Evolutionary conservation across 352 stramenopile species (phyloP).

Genomic region (Plasmopara muralis): DNA sequence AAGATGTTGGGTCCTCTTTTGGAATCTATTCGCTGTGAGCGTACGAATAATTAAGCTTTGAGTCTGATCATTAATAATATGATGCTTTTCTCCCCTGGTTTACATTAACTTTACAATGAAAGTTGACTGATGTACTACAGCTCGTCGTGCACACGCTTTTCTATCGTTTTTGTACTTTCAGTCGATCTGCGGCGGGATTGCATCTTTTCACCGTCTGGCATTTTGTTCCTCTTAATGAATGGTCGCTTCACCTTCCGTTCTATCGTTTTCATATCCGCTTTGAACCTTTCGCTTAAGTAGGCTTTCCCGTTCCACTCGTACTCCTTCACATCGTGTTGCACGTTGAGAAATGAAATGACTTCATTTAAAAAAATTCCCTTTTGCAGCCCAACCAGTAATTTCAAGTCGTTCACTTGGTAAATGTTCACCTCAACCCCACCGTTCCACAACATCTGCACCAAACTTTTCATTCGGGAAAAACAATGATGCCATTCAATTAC

Average conservation of each 20-base stretch:
- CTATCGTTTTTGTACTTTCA: neutral
- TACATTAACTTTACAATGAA: neutral
- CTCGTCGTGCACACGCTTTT: conserved; percentile 18
- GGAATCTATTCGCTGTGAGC: conserved; percentile 61
- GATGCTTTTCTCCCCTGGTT: neutral
- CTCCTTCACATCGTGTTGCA: conserved; percentile 43
- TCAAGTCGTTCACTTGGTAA: conserved; percentile 52
- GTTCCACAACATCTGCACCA: conserved; percentile 60
- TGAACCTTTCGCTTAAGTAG: conserved; percentile 17
- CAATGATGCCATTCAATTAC: neutral
- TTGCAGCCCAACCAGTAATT: conserved; percentile 59
- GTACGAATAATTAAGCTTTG: conserved; percentile 23
- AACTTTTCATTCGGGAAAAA: neutral
- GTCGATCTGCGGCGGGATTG: neutral
- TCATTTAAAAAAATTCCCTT: conserved; percentile 47
- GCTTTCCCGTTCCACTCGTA: conserved; percentile 62
- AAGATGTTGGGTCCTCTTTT: conserved; percentile 50
- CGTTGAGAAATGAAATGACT: conserved; percentile 41
- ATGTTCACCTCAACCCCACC: conserved; percentile 60
- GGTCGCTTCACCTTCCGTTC: conserved; percentile 1
- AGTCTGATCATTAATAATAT: conserved; percentile 1
- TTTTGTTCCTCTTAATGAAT: conserved; percentile 4
- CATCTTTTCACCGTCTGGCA: conserved; percentile 1
- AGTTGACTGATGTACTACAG: conserved; percentile 20
- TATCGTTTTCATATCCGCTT: conserved; percentile 10